phyloP scores from a whole-genome alignment of 192 early-diverging fungal species.

The Linnemannia exigua region DNA sequence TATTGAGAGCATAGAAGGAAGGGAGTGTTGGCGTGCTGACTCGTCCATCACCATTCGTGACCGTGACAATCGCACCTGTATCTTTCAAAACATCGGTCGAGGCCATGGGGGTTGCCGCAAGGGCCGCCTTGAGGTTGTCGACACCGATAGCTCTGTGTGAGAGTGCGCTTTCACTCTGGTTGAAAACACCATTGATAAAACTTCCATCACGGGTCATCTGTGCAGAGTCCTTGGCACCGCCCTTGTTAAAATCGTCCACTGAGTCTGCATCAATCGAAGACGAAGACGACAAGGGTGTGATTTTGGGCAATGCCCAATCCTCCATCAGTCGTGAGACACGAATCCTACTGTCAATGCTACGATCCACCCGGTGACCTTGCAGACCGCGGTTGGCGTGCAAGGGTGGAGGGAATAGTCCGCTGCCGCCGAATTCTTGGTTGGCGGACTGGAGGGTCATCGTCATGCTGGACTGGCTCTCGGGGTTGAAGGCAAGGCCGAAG shows the following conservation, averaged over 20 bases:
- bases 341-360: conserved; percentile 36
- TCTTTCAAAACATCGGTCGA: conserved; percentile 16
- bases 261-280: not conserved
- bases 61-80: conserved; percentile 16
- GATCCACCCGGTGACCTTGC: conserved; percentile 9
- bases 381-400: not conserved
- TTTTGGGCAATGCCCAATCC: conserved; percentile 48
- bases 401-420: conserved; percentile 21
- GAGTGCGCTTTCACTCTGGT: not conserved
- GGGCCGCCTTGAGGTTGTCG: conserved; percentile 37
- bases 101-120: conserved; percentile 16
- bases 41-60: conserved; percentile 21
- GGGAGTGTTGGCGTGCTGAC: not conserved
- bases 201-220: conserved; percentile 18
- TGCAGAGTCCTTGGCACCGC: conserved; percentile 3
- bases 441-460: not conserved
- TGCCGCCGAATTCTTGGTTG: conserved; percentile 14
- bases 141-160: conserved; percentile 40
- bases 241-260: not conserved
- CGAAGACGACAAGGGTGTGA: conserved; percentile 13
- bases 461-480: conserved; percentile 17
- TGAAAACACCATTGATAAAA: not conserved
- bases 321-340: conserved; percentile 49
- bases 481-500: conserved; percentile 18
- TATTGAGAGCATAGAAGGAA: conserved; percentile 16